A percentile compares a stretch with the other conserved stretches of the same genome.
phyloP scores from a whole-genome alignment of 2,329 filamentous ascomycete genomes.

The Pseudocercospora pini-densiflorae region DNA sequence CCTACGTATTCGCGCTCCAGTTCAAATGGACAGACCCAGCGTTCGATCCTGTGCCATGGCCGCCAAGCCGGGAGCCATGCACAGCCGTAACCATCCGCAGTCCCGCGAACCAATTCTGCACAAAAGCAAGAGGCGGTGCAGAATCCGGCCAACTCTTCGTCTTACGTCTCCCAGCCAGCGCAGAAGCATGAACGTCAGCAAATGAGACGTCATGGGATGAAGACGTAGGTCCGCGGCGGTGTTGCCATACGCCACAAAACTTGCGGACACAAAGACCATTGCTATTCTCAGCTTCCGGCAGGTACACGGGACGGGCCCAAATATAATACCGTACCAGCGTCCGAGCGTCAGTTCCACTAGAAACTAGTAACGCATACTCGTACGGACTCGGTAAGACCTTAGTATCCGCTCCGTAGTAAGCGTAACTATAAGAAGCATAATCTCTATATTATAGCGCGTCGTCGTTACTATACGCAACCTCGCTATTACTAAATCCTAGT shows the following conservation, averaged over 20 bases:
- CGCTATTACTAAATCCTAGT: no score
- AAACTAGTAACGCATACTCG: no score
- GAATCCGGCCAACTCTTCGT: conserved; percentile 5
- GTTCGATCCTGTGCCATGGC: not conserved
- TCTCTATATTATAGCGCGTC: no score
- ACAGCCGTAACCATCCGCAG: not conserved
- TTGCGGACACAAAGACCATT: conserved; percentile 4
- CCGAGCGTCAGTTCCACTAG: no score
- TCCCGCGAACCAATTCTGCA: not conserved
- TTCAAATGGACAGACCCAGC: not conserved
- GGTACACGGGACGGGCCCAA: conserved; percentile 8
- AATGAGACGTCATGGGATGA: not conserved
- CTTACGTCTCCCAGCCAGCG: conserved; percentile 5
- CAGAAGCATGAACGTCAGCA: not conserved
- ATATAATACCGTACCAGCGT: no score
- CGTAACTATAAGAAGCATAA: no score
- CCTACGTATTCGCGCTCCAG: not conserved
- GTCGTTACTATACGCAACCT: no score
- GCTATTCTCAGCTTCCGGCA: conserved; percentile 13
- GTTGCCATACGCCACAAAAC: not conserved
- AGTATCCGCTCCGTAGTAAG: no score
- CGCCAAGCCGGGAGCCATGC: conserved; percentile 1
- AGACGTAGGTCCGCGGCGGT: not conserved
- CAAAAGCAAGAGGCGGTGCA: not conserved
- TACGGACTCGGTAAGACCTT: no score